Conservation (phyloP, 2,329 filamentous ascomycete species). For the Nannizziopsis arthrosporioides region DNA sequence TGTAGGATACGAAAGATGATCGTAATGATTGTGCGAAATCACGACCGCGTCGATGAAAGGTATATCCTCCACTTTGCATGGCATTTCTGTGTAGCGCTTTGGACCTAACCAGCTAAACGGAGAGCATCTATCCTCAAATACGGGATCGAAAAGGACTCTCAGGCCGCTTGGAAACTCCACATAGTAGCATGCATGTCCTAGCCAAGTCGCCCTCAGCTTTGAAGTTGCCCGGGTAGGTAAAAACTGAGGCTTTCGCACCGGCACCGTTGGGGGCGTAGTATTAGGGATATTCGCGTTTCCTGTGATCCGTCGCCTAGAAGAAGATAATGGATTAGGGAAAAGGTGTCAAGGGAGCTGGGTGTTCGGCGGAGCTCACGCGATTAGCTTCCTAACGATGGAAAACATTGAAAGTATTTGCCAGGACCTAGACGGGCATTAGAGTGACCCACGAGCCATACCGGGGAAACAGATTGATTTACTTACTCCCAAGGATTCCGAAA, state of each 20-base stretch:
- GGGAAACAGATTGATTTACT: conserved; percentile 10
- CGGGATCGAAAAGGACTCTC: conserved; percentile 83
- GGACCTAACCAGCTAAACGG: conserved; percentile 61
- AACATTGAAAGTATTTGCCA: conserved; percentile 14
- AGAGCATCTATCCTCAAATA: conserved; percentile 78
- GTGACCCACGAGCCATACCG: neutral
- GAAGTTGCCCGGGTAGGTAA: conserved; percentile 47
- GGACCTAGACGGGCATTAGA: conserved; percentile 16
- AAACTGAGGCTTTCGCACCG: conserved; percentile 56
- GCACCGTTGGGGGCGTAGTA: conserved; percentile 53
- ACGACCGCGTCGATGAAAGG: conserved; percentile 50
- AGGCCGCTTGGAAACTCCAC: conserved; percentile 80
- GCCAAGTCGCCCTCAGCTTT: conserved; percentile 75
- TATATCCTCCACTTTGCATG: conserved; percentile 66
- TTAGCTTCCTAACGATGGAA: conserved; percentile 8
- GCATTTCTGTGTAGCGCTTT: conserved; percentile 64
- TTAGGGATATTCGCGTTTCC: conserved; percentile 47
- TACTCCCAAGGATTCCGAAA: conserved; percentile 38
- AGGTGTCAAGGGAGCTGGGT: neutral
- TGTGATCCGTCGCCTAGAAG: conserved; percentile 32
- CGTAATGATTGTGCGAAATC: conserved; percentile 87
- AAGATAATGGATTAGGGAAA: neutral
- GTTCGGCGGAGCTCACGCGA: conserved; percentile 1
- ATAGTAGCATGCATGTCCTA: conserved; percentile 89
- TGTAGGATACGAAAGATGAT: conserved; percentile 71